Evolutionary conservation across 2,329 filamentous ascomycete genomes (phyloP), one percentile per base, ranked within the genome.

Genomic region (Diaporthe eres): DNA sequence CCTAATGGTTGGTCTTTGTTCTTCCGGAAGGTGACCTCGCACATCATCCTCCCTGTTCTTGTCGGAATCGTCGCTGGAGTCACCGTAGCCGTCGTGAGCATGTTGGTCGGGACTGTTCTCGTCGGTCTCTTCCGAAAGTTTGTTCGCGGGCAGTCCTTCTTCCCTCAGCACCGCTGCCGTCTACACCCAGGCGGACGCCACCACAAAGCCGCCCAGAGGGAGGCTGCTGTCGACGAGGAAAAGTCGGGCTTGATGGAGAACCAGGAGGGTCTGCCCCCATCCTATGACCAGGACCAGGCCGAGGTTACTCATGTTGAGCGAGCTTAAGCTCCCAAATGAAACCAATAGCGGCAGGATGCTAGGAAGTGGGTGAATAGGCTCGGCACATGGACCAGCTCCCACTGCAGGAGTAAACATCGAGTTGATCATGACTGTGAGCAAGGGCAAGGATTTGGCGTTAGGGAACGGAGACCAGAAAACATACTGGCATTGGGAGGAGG

Each of bases 1-100:
- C 55, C 53, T 44, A 75, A 77, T 53, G 82, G 82, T 74, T 88
- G 89, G 84, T 82, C 85, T 72, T 84, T 86, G 76, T 83, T 91
- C 37, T 78, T 91, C 63, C 86, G 87, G 80, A 89, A 89, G 79
- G 86, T 93, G 68, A 86, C 89, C 77, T 86, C 91, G 51, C 90
- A 92, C 77, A 88, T 95, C 60, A 82, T 95, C 65, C 86, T 95
- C 53, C 93, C 94, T 2, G 87, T 94, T 72, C 84, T 93, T 71
- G 88, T 94, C 78, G 94, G 94, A 75, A 88, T 95, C 78, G 88
- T 91, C 34, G 92, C 92, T 60, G 94, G 93, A 80, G 88, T 94
- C 73, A 87, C 88, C 42, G 91, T 93, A 77, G 60, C 55, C 73
- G 90, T 88, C 55, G 81, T 94, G 63, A 92, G 92, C 73, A 93